A percentile compares a stretch with the other conserved stretches of the same genome.
These are phyloP conservation scores for Rhizopus microsporus DNA, from an alignment of 371 early-diverging fungal genomes.

Conservation along the genomic window DNA sequence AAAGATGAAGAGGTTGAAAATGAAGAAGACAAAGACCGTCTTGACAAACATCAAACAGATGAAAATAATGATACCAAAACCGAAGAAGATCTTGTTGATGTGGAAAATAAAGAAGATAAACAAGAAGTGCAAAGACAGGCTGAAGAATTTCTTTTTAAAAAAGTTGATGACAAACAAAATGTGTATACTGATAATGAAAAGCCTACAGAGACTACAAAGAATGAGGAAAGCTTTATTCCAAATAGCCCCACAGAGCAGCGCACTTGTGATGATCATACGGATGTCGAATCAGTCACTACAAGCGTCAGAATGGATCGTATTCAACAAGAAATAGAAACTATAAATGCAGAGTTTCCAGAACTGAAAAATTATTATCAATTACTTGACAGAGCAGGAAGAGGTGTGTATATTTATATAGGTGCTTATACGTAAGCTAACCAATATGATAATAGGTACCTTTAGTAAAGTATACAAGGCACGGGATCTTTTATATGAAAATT, in stretches of 20 bases:
- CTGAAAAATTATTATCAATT: constrained; percentile 60
- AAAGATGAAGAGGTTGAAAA: too few species aligned
- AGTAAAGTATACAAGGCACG: constrained; percentile 92
- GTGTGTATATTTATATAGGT: constrained; percentile 19
- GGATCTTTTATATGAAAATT: constrained; percentile 64
- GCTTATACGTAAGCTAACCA: background rate
- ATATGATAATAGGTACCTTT: constrained; percentile 76
- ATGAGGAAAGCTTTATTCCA: background rate
- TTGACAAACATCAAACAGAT: too few species aligned
- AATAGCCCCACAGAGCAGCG: background rate
- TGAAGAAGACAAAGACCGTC: too few species aligned
- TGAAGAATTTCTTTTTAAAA: too few species aligned
- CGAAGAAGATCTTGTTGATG: too few species aligned
- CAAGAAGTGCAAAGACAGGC: too few species aligned
- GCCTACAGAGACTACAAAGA: background rate
- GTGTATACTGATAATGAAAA: background rate
- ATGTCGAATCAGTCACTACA: background rate
- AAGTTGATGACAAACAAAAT: too few species aligned
- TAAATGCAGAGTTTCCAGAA: constrained; percentile 49
- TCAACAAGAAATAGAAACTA: constrained; percentile 43
- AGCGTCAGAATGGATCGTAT: constrained; percentile 4
- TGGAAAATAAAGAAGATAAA: too few species aligned
- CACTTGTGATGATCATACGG: background rate
- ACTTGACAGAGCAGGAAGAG: constrained; percentile 74
- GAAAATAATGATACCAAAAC: too few species aligned